A percentile compares a stretch with the other conserved stretches of the same genome.
phyloP scores from a whole-genome alignment of 2,329 filamentous ascomycete species.

The Alternaria postmessia region DNA sequence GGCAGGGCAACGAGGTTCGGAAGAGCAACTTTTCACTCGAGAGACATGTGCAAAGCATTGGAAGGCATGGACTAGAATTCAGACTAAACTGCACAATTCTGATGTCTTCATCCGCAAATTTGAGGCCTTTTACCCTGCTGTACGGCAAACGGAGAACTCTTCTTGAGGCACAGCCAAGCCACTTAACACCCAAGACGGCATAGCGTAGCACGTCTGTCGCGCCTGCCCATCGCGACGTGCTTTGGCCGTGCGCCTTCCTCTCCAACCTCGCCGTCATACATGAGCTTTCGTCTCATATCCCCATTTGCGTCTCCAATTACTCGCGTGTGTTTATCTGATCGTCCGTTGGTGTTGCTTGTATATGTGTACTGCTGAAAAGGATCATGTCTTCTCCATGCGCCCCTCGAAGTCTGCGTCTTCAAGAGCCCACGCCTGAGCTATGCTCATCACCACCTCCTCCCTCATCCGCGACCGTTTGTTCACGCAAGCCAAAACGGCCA shows the following conservation, averaged over 20 bases:
- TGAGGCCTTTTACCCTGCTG: neutral
- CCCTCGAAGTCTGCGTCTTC: slow-evolving; percentile 30
- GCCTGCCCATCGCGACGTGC: slow-evolving; percentile 21
- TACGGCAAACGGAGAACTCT: neutral
- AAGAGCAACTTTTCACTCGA: neutral
- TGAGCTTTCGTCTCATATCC: slow-evolving; percentile 16
- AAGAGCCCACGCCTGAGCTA: slow-evolving; percentile 47
- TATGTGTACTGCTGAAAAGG: slow-evolving; percentile 15
- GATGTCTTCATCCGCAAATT: too few species aligned
- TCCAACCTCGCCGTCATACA: slow-evolving; percentile 19
- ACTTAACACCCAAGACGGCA: slow-evolving; percentile 9
- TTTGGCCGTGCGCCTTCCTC: slow-evolving; percentile 14
- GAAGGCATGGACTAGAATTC: neutral
- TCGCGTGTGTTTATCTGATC: slow-evolving; percentile 8
- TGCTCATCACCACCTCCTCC: slow-evolving; percentile 50
- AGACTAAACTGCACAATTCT: too few species aligned
- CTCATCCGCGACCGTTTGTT: slow-evolving; percentile 36
- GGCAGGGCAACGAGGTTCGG: neutral
- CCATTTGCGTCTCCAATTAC: slow-evolving; percentile 5
- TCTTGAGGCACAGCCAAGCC: slow-evolving; percentile 3
- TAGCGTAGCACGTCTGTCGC: slow-evolving; percentile 22
- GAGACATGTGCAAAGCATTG: neutral
- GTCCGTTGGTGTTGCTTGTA: slow-evolving; percentile 13
- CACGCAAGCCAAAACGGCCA: slow-evolving; percentile 54
- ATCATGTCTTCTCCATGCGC: slow-evolving; percentile 42